These are phyloP conservation scores for Triadica sebifera DNA, from an alignment of 345 rosid species.

Conservation along the genomic window DNA sequence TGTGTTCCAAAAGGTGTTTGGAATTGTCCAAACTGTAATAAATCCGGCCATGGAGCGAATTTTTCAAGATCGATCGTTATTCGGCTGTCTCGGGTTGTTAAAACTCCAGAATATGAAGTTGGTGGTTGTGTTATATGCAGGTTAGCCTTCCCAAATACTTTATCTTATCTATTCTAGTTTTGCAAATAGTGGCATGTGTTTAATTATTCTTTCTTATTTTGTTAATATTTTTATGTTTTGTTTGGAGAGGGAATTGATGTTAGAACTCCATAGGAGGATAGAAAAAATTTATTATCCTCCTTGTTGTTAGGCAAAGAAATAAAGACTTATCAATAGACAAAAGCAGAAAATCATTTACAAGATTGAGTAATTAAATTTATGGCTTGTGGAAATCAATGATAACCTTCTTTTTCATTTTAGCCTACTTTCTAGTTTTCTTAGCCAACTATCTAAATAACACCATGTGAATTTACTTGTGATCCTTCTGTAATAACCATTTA, in stretches of 20 bases:
- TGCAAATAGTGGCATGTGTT: neutral
- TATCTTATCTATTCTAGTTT: neutral
- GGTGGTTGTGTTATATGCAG: slow-evolving; percentile 98
- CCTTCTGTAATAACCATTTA: neutral
- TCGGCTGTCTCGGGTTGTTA: slow-evolving; percentile 62
- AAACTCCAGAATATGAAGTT: slow-evolving; percentile 68
- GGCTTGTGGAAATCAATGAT: neutral
- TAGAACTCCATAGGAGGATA: neutral
- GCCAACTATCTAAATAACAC: too few relatives aligned
- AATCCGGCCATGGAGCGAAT: slow-evolving; percentile 38
- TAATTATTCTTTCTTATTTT: neutral
- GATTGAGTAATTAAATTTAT: neutral
- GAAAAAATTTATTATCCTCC: neutral
- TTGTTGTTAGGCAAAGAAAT: neutral
- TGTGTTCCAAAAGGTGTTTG: slow-evolving; percentile 67
- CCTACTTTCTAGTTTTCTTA: neutral
- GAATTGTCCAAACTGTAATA: slow-evolving; percentile 74
- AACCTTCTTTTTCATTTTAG: neutral
- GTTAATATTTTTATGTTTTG: neutral
- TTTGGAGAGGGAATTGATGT: neutral
- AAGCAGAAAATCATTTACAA: neutral
- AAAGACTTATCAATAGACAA: neutral
- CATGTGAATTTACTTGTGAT: neutral
- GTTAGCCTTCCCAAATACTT: slow-evolving; percentile 38
- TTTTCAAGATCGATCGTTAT: slow-evolving; percentile 51